A percentile compares a stretch with the other conserved stretches of the same genome.
Conservation (phyloP, 768 basidiomycete genomes). For the Leccinum arenicola region DNA sequence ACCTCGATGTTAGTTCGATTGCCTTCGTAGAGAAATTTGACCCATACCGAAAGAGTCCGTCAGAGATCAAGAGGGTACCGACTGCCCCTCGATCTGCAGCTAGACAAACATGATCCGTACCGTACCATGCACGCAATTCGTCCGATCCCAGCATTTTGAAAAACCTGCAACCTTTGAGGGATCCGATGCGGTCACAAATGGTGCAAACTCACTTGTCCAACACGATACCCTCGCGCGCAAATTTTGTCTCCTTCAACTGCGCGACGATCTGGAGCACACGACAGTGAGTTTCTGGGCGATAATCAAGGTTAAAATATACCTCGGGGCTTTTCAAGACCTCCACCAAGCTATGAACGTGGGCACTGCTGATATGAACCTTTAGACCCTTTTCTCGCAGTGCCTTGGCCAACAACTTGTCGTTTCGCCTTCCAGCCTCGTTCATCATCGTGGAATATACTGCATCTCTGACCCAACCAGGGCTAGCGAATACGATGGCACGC, state of each 20-base stretch:
- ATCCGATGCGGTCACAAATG: background rate
- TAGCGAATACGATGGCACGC: slow-evolving; percentile 92
- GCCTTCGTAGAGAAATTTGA: background rate
- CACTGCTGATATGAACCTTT: slow-evolving; percentile 87
- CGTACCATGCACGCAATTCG: slow-evolving; percentile 98
- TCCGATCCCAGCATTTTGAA: slow-evolving; percentile 96
- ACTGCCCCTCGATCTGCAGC: slow-evolving; percentile 93
- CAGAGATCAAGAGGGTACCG: slow-evolving; percentile 91
- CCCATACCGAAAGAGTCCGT: slow-evolving; percentile 84
- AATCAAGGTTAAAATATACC: slow-evolving; percentile 42
- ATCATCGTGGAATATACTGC: slow-evolving; percentile 81
- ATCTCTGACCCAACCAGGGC: slow-evolving; percentile 95
- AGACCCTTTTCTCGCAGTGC: slow-evolving; percentile 80
- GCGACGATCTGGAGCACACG: slow-evolving; percentile 51
- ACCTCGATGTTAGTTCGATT: background rate
- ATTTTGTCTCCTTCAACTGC: slow-evolving; percentile 92
- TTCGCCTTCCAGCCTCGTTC: slow-evolving; percentile 72
- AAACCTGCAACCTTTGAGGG: slow-evolving; percentile 54
- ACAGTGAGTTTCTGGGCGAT: background rate
- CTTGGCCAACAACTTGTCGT: slow-evolving; percentile 79
- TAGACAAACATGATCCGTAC: slow-evolving; percentile 87
- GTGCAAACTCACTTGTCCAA: slow-evolving; percentile 66
- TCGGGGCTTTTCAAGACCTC: slow-evolving; percentile 95
- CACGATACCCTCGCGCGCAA: slow-evolving; percentile 88
- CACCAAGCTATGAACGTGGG: slow-evolving; percentile 93